Evolutionary conservation across 139 green algal genomes (phyloP), one percentile per base, ranked within the genome.

Genomic region (Raphidocelis subcapitata): DNA sequence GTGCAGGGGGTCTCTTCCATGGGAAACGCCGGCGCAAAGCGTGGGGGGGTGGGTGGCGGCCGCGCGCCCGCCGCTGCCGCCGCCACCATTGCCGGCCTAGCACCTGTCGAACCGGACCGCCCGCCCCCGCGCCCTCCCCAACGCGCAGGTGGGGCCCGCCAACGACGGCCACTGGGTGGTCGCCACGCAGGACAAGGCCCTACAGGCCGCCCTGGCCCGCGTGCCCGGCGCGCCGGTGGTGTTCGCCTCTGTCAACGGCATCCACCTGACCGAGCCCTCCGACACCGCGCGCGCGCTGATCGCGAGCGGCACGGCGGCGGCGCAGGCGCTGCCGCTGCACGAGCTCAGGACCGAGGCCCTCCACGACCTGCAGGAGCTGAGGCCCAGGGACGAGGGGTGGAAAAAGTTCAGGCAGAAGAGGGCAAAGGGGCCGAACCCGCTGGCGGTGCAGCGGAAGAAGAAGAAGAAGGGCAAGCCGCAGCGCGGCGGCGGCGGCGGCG

Each of bases 221-320:
- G 35, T 26, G 52, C 29, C 36, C n/a, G 21, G 44, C 64, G 51
- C 73, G 24, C 84, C 84, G 33, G 23, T 83, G 1, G 64, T 89
- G 55, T 89, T 85, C 64, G 78, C 78, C 31, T 82, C 75, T 15
- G 77, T 84, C n/a, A 89, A 89, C 59, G 84, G 84, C n/a, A 59
- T 89, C 8, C 84, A 89, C 56, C 65, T 89, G 55, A 67, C 83
- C 3, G 75, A 79, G 8, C 84, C 84, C 5, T 70, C 72, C 21
- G 78, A 76, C 32, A 62, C 79, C 18, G 65, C 78, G 36, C 75
- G 72, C 31, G 52, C 79, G 65, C 29, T 66, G 60, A 37, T 61
- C 68, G 79, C 76, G 79, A 57, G 5, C 35, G 66, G 63, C 29
- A 52, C 72, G 28, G 68, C 62, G 24, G 54, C 37, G 0, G 61